phyloP scores from a whole-genome alignment of 1,284 basidiomycete genomes.

The Tilletia horrida region DNA sequence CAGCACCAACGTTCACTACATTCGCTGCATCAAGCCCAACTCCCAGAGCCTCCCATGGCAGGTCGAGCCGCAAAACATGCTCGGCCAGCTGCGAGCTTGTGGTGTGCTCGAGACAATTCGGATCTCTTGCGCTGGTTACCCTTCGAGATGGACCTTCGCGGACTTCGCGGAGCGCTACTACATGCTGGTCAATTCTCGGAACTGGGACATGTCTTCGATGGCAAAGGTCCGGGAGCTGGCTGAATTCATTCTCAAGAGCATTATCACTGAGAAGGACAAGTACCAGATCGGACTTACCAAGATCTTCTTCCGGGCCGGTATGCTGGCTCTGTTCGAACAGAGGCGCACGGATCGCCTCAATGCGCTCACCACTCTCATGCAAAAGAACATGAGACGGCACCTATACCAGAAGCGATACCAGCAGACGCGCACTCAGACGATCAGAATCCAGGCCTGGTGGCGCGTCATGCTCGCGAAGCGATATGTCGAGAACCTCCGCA shows the following conservation, averaged over 20 bases:
- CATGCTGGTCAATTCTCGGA: slow-evolving; percentile 82
- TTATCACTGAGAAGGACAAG: slow-evolving; percentile 88
- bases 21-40: slow-evolving; percentile 99
- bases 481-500: slow-evolving; percentile 69
- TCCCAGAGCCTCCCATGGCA: slow-evolving; percentile 95
- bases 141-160: slow-evolving; percentile 96
- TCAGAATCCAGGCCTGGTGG: slow-evolving; percentile 89
- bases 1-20: slow-evolving; percentile 97
- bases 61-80: slow-evolving; percentile 89
- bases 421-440: slow-evolving; percentile 68
- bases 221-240: slow-evolving; percentile 72
- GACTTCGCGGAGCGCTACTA: slow-evolving; percentile 99
- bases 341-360: slow-evolving; percentile 83
- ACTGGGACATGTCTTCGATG: slow-evolving; percentile 64
- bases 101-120: slow-evolving; percentile 99
- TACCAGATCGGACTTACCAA: slow-evolving; percentile 96
- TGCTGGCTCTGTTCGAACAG: slow-evolving; percentile 94
- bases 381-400: slow-evolving; percentile 89
- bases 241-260: slow-evolving; percentile 75
- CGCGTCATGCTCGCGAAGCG: slow-evolving; percentile 74
- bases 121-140: slow-evolving; percentile 98
- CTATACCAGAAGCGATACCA: slow-evolving; percentile 80
- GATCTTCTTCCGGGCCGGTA: slow-evolving; percentile 98
- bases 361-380: slow-evolving; percentile 84
- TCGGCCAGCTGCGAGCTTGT: slow-evolving; percentile 92